phyloP scores from a whole-genome alignment of 2,329 filamentous ascomycete species.

The Clarireedia homoeocarpa region DNA sequence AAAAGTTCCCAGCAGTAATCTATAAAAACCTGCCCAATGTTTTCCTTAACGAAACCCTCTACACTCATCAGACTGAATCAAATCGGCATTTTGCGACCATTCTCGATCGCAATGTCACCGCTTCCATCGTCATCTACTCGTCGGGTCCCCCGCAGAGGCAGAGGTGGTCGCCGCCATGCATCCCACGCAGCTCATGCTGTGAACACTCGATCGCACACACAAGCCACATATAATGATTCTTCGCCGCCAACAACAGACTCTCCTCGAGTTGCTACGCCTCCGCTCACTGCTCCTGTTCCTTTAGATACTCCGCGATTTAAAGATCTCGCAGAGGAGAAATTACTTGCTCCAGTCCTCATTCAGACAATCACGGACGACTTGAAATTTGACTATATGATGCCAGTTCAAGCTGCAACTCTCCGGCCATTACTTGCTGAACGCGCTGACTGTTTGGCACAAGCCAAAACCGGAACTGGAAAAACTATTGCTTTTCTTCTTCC shows the following conservation, averaged over 20 bases:
- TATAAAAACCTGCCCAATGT: neutral
- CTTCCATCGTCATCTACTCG: neutral
- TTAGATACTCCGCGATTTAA: slow-evolving; percentile 39
- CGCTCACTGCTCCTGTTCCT: slow-evolving; percentile 33
- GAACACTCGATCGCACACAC: slow-evolving; percentile 16
- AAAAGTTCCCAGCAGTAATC: neutral
- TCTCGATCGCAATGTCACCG: neutral
- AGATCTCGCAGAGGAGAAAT: slow-evolving; percentile 35
- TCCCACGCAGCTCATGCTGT: neutral
- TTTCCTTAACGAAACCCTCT: neutral
- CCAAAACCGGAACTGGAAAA: slow-evolving; percentile 95
- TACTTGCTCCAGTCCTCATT: slow-evolving; percentile 40
- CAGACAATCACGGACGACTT: slow-evolving; percentile 61
- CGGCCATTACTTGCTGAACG: slow-evolving; percentile 65
- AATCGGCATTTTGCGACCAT: neutral
- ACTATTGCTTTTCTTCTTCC: slow-evolving; percentile 90
- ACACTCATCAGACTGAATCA: neutral
- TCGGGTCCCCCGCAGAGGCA: neutral
- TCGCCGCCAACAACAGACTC: slow-evolving; percentile 18
- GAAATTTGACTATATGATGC: slow-evolving; percentile 79
- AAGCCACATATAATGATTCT: slow-evolving; percentile 13
- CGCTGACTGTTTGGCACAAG: slow-evolving; percentile 70
- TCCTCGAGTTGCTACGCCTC: slow-evolving; percentile 28
- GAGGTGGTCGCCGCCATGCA: neutral
- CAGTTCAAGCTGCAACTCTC: slow-evolving; percentile 82